Evolutionary conservation across 139 green algal species (phyloP).

Genomic region (Medakamo hakoo): DNA sequence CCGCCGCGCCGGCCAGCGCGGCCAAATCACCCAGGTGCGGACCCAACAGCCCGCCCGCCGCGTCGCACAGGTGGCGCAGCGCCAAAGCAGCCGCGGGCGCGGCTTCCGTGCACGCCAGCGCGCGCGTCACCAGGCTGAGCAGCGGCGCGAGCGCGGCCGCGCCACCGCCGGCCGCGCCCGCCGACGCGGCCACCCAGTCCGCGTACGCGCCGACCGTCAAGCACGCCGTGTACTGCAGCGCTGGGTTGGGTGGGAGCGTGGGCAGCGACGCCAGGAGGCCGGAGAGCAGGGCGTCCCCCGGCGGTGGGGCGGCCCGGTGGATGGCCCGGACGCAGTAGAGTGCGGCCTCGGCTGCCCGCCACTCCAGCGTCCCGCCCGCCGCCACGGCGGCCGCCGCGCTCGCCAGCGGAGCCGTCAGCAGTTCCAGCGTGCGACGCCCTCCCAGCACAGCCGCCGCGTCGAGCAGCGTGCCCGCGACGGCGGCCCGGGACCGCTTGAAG

Average conservation of each 20-base stretch:
- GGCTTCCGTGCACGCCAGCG: slow-evolving; percentile 12
- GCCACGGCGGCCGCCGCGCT: slow-evolving; percentile 3
- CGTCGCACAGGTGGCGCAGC: background rate
- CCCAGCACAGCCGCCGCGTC: slow-evolving; percentile 48
- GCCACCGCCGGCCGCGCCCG: background rate
- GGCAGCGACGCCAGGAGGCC: slow-evolving; percentile 39
- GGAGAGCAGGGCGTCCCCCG: slow-evolving; percentile 33
- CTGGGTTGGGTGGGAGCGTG: slow-evolving; percentile 22
- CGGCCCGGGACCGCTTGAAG: slow-evolving; percentile 38
- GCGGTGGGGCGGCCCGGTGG: slow-evolving; percentile 14
- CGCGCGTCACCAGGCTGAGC: background rate
- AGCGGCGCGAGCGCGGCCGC: background rate
- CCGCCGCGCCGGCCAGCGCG: too few relatives aligned
- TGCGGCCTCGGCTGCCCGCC: slow-evolving; percentile 47
- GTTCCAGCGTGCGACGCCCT: slow-evolving; percentile 18
- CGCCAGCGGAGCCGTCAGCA: slow-evolving; percentile 45
- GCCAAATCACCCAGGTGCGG: too few relatives aligned
- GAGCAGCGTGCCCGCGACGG: slow-evolving; percentile 46
- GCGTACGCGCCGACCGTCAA: slow-evolving; percentile 35
- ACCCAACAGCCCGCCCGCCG: background rate
- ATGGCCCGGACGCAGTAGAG: slow-evolving; percentile 55
- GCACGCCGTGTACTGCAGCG: slow-evolving; percentile 39
- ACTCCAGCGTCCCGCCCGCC: slow-evolving; percentile 31
- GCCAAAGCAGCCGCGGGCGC: background rate
- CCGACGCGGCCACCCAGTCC: slow-evolving; percentile 26